Conservation (phyloP, 352 stramenopile species). For the Globisporangium paroecandrum region DNA sequence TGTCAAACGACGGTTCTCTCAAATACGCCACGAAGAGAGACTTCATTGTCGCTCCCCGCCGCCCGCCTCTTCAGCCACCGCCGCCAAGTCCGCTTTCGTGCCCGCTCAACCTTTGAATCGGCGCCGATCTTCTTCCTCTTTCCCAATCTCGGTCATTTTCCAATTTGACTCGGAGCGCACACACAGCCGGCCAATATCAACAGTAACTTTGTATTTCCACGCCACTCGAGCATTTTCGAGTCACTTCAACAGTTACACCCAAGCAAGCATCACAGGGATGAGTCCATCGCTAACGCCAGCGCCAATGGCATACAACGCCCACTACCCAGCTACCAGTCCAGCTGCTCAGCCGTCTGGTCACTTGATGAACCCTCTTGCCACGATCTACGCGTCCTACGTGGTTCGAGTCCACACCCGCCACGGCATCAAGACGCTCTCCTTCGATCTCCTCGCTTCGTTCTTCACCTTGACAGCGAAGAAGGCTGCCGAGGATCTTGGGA, state of each 20-base stretch:
- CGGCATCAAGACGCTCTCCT: slow-evolving; percentile 77
- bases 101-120: background rate
- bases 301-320: background rate
- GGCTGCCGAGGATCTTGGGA: slow-evolving; percentile 67
- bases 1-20: slow-evolving; percentile 10
- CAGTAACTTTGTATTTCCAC: slow-evolving; percentile 1
- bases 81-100: slow-evolving; percentile 12
- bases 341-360: background rate
- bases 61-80: background rate
- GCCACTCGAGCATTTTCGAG: slow-evolving; percentile 1
- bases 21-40: slow-evolving; percentile 7
- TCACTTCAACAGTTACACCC: background rate
- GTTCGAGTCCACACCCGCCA: slow-evolving; percentile 61
- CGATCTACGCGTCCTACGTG: slow-evolving; percentile 52
- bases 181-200: background rate
- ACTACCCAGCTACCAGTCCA: background rate
- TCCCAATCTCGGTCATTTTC: slow-evolving; percentile 10
- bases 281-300: background rate
- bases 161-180: slow-evolving; percentile 12
- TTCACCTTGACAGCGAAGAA: slow-evolving; percentile 78
- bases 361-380: slow-evolving; percentile 21
- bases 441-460: slow-evolving; percentile 59
- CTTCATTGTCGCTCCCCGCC: background rate
- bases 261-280: background rate
- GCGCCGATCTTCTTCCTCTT: slow-evolving; percentile 1